Base-by-base conservation (phyloP, 805 yeast genomes). In the Kodamaea hsintzibuensis region DNA sequence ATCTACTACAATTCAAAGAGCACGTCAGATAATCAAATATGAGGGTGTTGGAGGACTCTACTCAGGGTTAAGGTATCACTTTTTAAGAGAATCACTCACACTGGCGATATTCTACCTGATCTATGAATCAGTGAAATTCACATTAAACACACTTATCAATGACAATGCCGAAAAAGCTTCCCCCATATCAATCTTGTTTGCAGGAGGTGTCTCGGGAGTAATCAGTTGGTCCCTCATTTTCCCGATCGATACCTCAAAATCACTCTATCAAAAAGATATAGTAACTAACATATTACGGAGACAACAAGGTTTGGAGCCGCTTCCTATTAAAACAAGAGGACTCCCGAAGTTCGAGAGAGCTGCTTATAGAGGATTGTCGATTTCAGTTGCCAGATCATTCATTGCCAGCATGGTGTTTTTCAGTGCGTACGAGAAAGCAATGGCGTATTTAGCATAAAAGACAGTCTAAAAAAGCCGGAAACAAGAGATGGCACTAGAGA, bases 151-250 rank as follows among this genome's bases (percentile, higher is more conserved):
- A 27, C 51, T 63, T 46, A 63, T 72, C 46, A 68, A 69, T 44
- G 44, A 62, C 1, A 60, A 69, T 49, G 65, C 70, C 3, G 57
- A 62, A 12, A 58, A 55, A 35, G 57, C 69, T 19, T 78, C 66
- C 53, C 74, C 65, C 51, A 60, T 62, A 13, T 62, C 71, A 49
- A 74, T 61, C 53, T 71, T 60, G 50, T 52, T 85, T 1, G 88
- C 93, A 0, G 96, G 96, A n/a, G 96, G 91, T 0, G 57, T 84
- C 19, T 82, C 95, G 3, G 96, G 96, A 2, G 80, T 86, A 14
- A 69, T 86, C 14, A 79, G 91, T 49, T 89, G 96, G 96, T 69
- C 83, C 1, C 67, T 83, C 0, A 85, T 89, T 2, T 91, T 87
- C 70, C 96, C 96, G 2, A 65, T 90, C 9, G 97, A 90, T 67